phyloP scores from a whole-genome alignment of 2,329 filamentous ascomycete genomes.

The Colletotrichum lentis region DNA sequence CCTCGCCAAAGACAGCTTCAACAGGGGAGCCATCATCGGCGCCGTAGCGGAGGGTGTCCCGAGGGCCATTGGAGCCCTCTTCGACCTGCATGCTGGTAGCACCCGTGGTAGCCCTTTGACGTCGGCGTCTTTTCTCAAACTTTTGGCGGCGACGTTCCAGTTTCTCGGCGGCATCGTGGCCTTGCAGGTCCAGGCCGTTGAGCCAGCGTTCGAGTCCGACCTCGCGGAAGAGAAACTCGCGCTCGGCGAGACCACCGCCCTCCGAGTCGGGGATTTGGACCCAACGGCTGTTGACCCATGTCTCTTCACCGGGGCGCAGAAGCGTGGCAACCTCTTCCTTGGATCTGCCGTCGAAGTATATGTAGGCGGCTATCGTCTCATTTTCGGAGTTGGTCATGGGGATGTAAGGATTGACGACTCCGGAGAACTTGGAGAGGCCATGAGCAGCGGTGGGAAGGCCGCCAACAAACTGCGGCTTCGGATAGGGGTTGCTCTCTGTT shows the following conservation, averaged over 20 bases:
- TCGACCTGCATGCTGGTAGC: constrained; percentile 50
- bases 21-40: constrained; percentile 78
- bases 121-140: constrained; percentile 72
- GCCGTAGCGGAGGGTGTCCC: constrained; percentile 80
- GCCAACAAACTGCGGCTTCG: constrained; percentile 82
- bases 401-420: constrained; percentile 82
- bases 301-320: constrained; percentile 91
- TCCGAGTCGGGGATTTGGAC: constrained; percentile 91
- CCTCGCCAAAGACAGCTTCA: constrained; percentile 72
- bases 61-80: constrained; percentile 54
- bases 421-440: constrained; percentile 58
- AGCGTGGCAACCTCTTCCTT: constrained; percentile 98
- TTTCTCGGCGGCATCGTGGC: constrained; percentile 87
- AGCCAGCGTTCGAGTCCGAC: constrained; percentile 96
- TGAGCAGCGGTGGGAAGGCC: constrained; percentile 65
- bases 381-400: constrained; percentile 92
- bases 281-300: constrained; percentile 99
- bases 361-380: constrained; percentile 97
- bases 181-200: constrained; percentile 93
- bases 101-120: constrained; percentile 62
- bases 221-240: constrained; percentile 96
- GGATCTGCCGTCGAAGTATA: constrained; percentile 94
- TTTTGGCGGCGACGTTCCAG: constrained; percentile 88
- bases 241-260: constrained; percentile 91
- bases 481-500: constrained; percentile 77